Evolutionary conservation across 305 asterid genomes (phyloP).

Genomic region (Nicotiana rustica): DNA sequence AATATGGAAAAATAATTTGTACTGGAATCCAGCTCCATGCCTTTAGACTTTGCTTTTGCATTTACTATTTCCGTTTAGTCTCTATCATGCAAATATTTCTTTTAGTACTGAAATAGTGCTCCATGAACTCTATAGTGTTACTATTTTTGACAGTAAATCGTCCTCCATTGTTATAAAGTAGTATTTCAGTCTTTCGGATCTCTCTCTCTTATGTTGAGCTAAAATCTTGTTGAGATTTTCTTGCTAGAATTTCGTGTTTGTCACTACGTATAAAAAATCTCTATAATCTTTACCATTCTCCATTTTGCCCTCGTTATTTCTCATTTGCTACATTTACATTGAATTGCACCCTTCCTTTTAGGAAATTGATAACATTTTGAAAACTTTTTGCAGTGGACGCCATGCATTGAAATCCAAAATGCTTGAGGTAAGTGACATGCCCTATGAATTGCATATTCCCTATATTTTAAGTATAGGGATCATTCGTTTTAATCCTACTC

Average conservation of each 20-base stretch:
- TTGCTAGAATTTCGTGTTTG: background rate
- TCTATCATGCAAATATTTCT: background rate
- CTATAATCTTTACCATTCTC: background rate
- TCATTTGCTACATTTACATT: background rate
- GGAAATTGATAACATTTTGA: slow-evolving; percentile 19
- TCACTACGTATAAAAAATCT: background rate
- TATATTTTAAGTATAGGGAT: background rate
- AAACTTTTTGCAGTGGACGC: slow-evolving; percentile 65
- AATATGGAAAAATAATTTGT: background rate
- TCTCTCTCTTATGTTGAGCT: slow-evolving; percentile 3
- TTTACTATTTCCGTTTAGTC: background rate
- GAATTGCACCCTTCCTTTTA: background rate
- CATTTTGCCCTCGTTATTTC: background rate
- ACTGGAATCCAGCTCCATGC: background rate
- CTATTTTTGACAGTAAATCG: background rate
- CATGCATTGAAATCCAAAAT: slow-evolving; percentile 86
- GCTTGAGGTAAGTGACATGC: slow-evolving; percentile 62
- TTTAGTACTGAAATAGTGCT: slow-evolving; percentile 8
- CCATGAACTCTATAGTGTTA: background rate
- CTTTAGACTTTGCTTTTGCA: background rate
- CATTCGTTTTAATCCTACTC: slow-evolving; percentile 34
- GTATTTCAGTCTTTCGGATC: background rate
- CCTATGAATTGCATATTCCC: background rate
- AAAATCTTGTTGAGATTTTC: slow-evolving; percentile 12
- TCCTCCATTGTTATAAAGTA: background rate